Evolutionary conservation across 2,329 filamentous ascomycete genomes (phyloP).

Genomic region (Trichoderma simmonsii): DNA sequence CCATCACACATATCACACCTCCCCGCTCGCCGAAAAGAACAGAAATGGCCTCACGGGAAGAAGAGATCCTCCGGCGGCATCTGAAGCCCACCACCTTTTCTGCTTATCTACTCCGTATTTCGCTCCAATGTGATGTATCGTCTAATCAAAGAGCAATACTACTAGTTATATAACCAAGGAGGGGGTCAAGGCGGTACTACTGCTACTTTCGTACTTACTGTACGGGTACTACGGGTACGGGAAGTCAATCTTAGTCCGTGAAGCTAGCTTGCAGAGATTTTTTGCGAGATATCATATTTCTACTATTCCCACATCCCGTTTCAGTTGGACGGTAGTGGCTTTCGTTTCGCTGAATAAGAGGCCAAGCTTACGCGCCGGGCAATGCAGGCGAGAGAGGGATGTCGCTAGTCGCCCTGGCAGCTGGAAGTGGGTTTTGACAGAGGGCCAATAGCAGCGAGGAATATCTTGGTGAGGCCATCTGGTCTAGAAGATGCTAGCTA

Average conservation of each 20-base stretch:
- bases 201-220: not conserved
- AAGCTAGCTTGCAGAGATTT: not conserved
- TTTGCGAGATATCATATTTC: constrained; percentile 2
- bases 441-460: not conserved
- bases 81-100: too few species aligned
- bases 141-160: not conserved
- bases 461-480: not conserved
- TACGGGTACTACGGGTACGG: not conserved
- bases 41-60: not conserved
- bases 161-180: not conserved
- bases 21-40: not conserved
- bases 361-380: constrained; percentile 8
- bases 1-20: constrained; percentile 12
- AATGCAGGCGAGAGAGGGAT: not conserved
- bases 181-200: not conserved
- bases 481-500: not conserved
- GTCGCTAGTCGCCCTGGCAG: not conserved
- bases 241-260: not conserved
- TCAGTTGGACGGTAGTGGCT: not conserved
- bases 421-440: not conserved
- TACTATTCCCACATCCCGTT: not conserved
- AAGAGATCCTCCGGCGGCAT: not conserved
- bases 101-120: not conserved
- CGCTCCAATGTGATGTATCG: not conserved
- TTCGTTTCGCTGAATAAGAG: not conserved